These are phyloP conservation scores for Heliosperma pusillum DNA, from an alignment of 148 eudicot species.

Conservation along the genomic window DNA sequence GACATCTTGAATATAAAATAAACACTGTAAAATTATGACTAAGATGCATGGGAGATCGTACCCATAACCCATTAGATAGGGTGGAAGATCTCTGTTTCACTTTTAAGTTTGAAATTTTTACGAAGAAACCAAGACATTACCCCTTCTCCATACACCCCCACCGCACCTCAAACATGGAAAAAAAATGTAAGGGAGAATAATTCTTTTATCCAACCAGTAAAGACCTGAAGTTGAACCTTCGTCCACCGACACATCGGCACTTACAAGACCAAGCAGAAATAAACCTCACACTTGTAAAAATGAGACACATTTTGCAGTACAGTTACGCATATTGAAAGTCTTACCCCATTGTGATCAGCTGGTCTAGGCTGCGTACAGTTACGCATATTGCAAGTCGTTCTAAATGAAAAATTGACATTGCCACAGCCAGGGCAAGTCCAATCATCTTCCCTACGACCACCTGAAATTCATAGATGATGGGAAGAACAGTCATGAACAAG, in stretches of 20 bases:
- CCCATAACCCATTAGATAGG: no score
- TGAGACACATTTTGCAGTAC: background rate
- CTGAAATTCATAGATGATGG: constrained; percentile 31
- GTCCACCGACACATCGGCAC: background rate
- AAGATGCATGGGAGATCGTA: background rate
- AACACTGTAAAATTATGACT: background rate
- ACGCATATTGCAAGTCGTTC: constrained; percentile 98
- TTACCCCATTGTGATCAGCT: constrained; percentile 84
- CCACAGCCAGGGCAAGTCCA: constrained; percentile 99
- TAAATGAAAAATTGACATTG: constrained; percentile 91
- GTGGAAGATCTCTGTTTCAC: background rate
- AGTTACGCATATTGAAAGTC: no score
- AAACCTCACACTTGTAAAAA: background rate
- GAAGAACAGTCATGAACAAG: background rate
- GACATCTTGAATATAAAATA: no score
- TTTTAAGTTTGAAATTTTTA: background rate
- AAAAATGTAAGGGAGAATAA: background rate
- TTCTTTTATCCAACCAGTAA: background rate
- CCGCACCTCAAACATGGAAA: background rate
- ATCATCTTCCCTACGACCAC: constrained; percentile 97
- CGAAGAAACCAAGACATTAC: background rate
- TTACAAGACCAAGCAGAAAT: background rate
- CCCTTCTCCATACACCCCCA: background rate
- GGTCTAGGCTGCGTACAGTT: constrained; percentile 97
- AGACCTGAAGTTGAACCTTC: background rate